Evolutionary conservation across 2,329 filamentous ascomycete species (phyloP), one percentile per base, ranked within the genome.

Genomic region (Cordyceps pruinosa): DNA sequence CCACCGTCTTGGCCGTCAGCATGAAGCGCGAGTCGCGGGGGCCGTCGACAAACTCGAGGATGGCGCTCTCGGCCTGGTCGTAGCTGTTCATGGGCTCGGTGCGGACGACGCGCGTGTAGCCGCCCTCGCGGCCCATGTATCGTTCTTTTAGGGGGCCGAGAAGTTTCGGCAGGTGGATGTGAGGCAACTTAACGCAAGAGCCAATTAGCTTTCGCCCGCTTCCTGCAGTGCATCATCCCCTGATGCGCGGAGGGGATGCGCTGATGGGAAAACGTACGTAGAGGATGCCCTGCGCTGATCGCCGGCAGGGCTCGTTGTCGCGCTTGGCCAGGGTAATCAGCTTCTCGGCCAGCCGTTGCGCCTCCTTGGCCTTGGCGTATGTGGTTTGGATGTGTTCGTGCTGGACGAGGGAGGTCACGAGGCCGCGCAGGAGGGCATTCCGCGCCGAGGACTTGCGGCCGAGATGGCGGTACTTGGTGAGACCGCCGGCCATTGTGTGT

Each of bases 351-450:
- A 97, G 73, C 44, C 89, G 83, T 75, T 99, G 94, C 21, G 94
- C 89, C 77, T 99, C 94, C 75, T 97, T 99, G 48, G 94, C 94
- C 76, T 97, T 97, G 71, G 88, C 86, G 81, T 89, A 97, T 75
- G 94, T 96, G 51, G 94, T 99, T 62, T 87, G 86, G 76, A 99
- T 96, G 61, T 90, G 86, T 77, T 99, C 94, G 73, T 96, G 85
- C 73, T 89, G 82, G 75, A 99, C 88, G 64, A 99, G 88, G 56
- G 93, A 94, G 64, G 93, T 96, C 71, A 97, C 92, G 60, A 99
- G 81, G 75, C 97, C 97, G 68, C 94, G 90, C 64, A 99, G 86
- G 65, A 99, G 84, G 54, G 94, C 93, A 77, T 93, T 85, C 70
- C 94, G 85, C 72, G 97, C 94, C 56, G 93, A 79, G 52, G 91